These are phyloP conservation scores for Marasmius sp. DNA, from an alignment of 1,284 basidiomycete species.

Conservation along the genomic window DNA sequence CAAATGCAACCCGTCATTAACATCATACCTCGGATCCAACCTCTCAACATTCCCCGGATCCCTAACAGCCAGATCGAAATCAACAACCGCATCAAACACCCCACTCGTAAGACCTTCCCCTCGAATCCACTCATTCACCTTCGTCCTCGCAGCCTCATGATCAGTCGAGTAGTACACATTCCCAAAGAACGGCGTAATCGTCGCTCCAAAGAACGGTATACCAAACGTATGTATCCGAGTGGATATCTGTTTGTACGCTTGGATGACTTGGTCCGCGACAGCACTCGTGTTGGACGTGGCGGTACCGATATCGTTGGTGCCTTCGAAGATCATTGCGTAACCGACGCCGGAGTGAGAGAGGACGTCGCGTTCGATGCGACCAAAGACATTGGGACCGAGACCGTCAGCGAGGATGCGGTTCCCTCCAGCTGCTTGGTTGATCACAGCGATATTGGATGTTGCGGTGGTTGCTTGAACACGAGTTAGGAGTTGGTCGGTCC, in stretches of 20 bases:
- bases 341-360: slow-evolving; percentile 42
- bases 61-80: slow-evolving; percentile 44
- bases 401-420: slow-evolving; percentile 51
- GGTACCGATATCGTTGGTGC: slow-evolving; percentile 52
- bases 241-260: slow-evolving; percentile 45
- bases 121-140: slow-evolving; percentile 42
- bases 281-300: slow-evolving; percentile 31
- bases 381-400: slow-evolving; percentile 45
- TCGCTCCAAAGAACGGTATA: slow-evolving; percentile 47
- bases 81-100: slow-evolving; percentile 45
- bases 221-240: slow-evolving; percentile 39
- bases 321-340: slow-evolving; percentile 52
- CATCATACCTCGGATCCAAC: slow-evolving; percentile 37
- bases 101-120: slow-evolving; percentile 39
- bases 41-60: slow-evolving; percentile 35
- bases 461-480: slow-evolving; percentile 37
- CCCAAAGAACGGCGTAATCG: slow-evolving; percentile 47
- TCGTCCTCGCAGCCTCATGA: slow-evolving; percentile 40
- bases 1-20: slow-evolving; percentile 48
- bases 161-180: slow-evolving; percentile 37
- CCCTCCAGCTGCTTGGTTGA: slow-evolving; percentile 52
- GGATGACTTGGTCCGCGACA: slow-evolving; percentile 41
- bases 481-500: slow-evolving; percentile 47
- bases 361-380: slow-evolving; percentile 50
- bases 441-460: slow-evolving; percentile 36